Evolutionary conservation across 192 early-diverging fungal species (phyloP).

Genomic region (Anaeromyces robustus): DNA sequence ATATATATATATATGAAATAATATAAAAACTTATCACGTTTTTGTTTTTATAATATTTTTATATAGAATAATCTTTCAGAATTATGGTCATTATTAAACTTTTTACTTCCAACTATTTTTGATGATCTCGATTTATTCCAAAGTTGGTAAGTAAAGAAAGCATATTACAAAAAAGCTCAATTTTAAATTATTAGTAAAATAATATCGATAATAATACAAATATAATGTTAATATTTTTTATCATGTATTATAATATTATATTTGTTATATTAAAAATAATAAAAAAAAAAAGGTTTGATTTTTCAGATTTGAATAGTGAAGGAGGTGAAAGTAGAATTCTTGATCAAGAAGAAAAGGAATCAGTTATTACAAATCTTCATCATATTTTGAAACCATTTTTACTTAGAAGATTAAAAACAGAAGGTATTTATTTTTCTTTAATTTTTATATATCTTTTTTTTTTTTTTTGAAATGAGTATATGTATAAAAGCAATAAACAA

Average conservation of each 20-base stretch:
- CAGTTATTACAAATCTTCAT: constrained; percentile 60
- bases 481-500: too few relatives aligned
- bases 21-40: background rate
- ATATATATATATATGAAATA: background rate
- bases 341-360: constrained; percentile 43
- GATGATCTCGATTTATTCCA: constrained; percentile 59
- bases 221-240: too few relatives aligned
- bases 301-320: constrained; percentile 40
- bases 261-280: constrained; percentile 15
- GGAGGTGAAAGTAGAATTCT: constrained; percentile 45
- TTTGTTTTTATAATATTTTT: constrained; percentile 1
- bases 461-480: too few relatives aligned
- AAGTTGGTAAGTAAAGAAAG: constrained; percentile 64
- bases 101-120: constrained; percentile 90
- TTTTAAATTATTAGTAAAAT: too few relatives aligned
- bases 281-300: constrained; percentile 42
- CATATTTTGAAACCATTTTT: constrained; percentile 81
- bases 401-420: constrained; percentile 74
- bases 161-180: constrained; percentile 19
- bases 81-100: constrained; percentile 91
- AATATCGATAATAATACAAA: too few relatives aligned
- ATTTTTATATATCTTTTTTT: too few relatives aligned
- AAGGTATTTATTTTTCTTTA: too few relatives aligned
- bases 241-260: constrained; percentile 1
- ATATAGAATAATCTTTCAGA: constrained; percentile 75